Percentiles rank a stretch among this genome's conserved stretches.
These are phyloP conservation scores for Hyphopichia burtonii DNA, from an alignment of 1,139 yeast species.

Conservation along the genomic window DNA sequence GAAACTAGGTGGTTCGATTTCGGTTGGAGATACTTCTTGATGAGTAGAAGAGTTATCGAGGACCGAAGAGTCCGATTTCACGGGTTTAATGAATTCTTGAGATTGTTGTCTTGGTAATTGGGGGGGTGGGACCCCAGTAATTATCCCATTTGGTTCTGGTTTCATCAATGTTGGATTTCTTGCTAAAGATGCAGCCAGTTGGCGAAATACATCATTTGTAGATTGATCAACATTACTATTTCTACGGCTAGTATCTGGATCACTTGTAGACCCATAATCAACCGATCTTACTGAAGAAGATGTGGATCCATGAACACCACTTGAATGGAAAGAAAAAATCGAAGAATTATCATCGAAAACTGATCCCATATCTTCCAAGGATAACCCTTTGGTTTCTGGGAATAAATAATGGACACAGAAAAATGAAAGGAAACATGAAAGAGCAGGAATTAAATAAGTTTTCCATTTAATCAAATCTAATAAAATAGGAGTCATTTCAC, in stretches of 20 bases:
- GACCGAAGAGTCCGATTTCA: conserved; percentile 24
- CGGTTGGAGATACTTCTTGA: conserved; percentile 27
- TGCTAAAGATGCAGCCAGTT: conserved; percentile 40
- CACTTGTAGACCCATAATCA: conserved; percentile 21
- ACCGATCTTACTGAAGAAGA: conserved; percentile 1
- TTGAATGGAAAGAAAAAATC: conserved; percentile 45
- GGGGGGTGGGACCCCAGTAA: conserved; percentile 28
- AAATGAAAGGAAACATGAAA: conserved; percentile 67
- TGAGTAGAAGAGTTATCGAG: conserved; percentile 8
- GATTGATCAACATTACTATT: conserved; percentile 16
- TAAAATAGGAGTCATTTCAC: conserved; percentile 84
- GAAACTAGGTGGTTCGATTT: conserved; percentile 40
- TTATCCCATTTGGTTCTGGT: conserved; percentile 32
- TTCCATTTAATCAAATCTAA: conserved; percentile 78
- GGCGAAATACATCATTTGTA: conserved; percentile 20
- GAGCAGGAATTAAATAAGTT: conserved; percentile 77
- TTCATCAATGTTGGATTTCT: conserved; percentile 36
- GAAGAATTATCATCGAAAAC: conserved; percentile 50
- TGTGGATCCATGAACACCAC: background rate
- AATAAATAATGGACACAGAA: conserved; percentile 52
- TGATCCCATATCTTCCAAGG: conserved; percentile 53
- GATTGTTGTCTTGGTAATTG: conserved; percentile 2
- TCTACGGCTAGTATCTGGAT: conserved; percentile 14
- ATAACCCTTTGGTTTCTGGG: conserved; percentile 57
- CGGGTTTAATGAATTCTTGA: conserved; percentile 14